These are phyloP conservation scores for Fusarium sp. DNA, from an alignment of 2,329 filamentous ascomycete genomes.

Conservation along the genomic window DNA sequence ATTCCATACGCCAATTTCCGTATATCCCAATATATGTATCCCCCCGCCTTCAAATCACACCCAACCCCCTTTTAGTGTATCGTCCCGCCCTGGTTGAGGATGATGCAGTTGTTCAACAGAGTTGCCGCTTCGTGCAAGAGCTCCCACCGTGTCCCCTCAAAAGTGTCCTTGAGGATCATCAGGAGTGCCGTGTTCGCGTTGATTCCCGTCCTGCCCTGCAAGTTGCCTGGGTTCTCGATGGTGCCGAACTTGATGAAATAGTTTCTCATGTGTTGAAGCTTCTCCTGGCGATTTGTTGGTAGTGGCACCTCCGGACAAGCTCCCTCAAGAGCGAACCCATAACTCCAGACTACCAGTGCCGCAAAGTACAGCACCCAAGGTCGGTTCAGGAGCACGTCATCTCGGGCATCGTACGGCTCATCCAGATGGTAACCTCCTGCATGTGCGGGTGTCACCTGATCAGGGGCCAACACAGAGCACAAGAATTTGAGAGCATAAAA, in stretches of 20 bases:
- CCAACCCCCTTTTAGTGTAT: conserved; percentile 35
- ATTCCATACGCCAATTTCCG: conserved; percentile 19
- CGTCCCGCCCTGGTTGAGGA: conserved; percentile 50
- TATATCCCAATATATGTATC: conserved; percentile 14
- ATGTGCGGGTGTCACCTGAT: conserved; percentile 51
- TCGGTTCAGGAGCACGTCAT: conserved; percentile 90
- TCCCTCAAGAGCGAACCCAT: conserved; percentile 91
- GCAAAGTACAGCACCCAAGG: conserved; percentile 98
- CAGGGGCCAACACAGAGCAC: conserved; percentile 80
- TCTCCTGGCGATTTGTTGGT: conserved; percentile 72
- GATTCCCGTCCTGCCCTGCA: conserved; percentile 78
- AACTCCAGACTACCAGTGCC: conserved; percentile 92
- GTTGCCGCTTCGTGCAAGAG: conserved; percentile 87
- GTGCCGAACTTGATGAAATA: conserved; percentile 81
- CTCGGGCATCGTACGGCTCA: conserved; percentile 79
- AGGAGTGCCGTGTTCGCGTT: conserved; percentile 87
- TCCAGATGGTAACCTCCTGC: conserved; percentile 57
- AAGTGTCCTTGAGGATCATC: conserved; percentile 84
- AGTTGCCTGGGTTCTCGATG: conserved; percentile 80
- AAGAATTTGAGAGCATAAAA: conserved; percentile 94
- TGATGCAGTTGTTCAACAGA: conserved; percentile 83
- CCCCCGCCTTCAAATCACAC: background rate
- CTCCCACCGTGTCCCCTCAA: conserved; percentile 89
- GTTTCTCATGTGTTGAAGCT: conserved; percentile 80
- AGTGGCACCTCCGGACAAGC: conserved; percentile 67